Conservation (phyloP, 2,329 filamentous ascomycete species). For the Ophiostoma ips region DNA sequence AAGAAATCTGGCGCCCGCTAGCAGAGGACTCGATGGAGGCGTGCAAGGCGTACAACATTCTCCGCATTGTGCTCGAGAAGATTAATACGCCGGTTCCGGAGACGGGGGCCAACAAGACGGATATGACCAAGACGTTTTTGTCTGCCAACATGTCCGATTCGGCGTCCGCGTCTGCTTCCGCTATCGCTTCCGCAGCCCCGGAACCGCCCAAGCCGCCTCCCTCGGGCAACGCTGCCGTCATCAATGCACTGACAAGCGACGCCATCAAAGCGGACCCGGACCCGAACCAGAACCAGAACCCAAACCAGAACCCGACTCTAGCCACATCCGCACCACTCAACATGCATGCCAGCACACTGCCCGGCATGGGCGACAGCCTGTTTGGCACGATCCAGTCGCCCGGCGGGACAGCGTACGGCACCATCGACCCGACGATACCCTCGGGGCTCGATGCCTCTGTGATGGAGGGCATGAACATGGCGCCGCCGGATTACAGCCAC, state of each 20-base stretch:
- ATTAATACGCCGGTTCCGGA: slow-evolving; percentile 30
- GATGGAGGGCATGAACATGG: neutral
- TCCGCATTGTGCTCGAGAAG: slow-evolving; percentile 77
- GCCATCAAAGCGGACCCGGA: no score
- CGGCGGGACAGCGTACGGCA: slow-evolving; percentile 28
- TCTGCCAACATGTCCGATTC: neutral
- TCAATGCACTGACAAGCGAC: no score
- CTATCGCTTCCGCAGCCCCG: no score
- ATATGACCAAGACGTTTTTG: neutral
- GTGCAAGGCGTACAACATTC: slow-evolving; percentile 66
- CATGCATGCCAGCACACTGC: slow-evolving; percentile 24
- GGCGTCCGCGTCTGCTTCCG: no score
- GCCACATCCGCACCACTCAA: no score
- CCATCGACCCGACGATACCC: slow-evolving; percentile 27
- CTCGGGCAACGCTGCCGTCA: neutral
- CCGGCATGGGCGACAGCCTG: neutral
- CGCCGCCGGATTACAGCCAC: slow-evolving; percentile 25
- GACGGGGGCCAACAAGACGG: neutral
- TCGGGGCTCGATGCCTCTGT: slow-evolving; percentile 13
- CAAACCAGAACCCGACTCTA: no score
- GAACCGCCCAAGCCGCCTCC: slow-evolving; percentile 1
- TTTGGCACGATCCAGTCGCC: slow-evolving; percentile 23
- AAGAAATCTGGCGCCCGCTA: slow-evolving; percentile 66
- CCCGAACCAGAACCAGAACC: no score
- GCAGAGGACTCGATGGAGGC: slow-evolving; percentile 75